Percentiles rank a stretch among this genome's conserved stretches.
Conservation (phyloP, 192 early-diverging fungal genomes). For the Jimgerdemannia lactiflua region DNA sequence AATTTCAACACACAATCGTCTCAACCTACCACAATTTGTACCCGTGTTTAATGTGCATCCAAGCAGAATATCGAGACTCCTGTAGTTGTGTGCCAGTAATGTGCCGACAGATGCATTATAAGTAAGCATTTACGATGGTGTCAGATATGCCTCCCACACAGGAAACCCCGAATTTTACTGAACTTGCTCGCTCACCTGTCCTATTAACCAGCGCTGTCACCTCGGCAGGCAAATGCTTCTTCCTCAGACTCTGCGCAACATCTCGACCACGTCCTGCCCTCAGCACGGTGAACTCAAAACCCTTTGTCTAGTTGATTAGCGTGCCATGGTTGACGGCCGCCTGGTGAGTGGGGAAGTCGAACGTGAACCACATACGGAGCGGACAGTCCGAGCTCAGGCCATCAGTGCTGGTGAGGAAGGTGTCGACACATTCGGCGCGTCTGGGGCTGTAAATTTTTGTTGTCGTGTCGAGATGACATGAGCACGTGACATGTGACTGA, state of each 20-base stretch:
- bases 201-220: slow-evolving; percentile 95
- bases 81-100: slow-evolving; percentile 85
- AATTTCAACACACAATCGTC: no score
- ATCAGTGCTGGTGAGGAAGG: slow-evolving; percentile 56
- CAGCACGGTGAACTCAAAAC: slow-evolving; percentile 70
- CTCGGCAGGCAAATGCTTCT: slow-evolving; percentile 64
- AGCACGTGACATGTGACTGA: no score
- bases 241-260: slow-evolving; percentile 73
- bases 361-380: slow-evolving; percentile 77
- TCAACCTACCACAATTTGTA: slow-evolving; percentile 54
- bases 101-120: slow-evolving; percentile 92
- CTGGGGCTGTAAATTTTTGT: slow-evolving; percentile 55
- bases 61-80: slow-evolving; percentile 69
- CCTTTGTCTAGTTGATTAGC: slow-evolving; percentile 83
- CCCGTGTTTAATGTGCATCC: slow-evolving; percentile 93
- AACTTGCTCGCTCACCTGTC: no score
- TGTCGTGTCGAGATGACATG: no score
- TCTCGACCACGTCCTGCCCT: slow-evolving; percentile 76
- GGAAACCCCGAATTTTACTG: no score
- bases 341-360: slow-evolving; percentile 92
- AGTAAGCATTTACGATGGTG: no score
- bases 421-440: slow-evolving; percentile 81
- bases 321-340: slow-evolving; percentile 63
- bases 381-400: slow-evolving; percentile 20
- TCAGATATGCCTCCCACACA: no score